Conservation (phyloP, 2,329 filamentous ascomycete species). For the Trichoderma arundinaceum region DNA sequence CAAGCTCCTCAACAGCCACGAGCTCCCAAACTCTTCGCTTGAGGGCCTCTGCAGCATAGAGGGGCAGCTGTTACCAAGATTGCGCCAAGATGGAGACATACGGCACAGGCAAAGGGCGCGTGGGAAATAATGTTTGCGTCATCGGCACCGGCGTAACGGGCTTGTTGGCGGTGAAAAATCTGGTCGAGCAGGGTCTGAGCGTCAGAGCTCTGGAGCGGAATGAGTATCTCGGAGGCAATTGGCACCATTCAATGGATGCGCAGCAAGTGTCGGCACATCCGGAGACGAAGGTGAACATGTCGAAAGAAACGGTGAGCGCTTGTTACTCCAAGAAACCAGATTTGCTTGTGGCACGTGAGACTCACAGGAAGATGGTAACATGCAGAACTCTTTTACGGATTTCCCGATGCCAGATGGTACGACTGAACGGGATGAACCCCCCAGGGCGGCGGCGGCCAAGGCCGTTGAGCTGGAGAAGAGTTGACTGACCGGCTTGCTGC, state of each 20-base stretch:
- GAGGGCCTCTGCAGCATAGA: not conserved
- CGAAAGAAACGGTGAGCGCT: slow-evolving; percentile 40
- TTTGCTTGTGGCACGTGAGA: slow-evolving; percentile 11
- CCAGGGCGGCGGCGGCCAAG: no score
- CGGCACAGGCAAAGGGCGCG: slow-evolving; percentile 10
- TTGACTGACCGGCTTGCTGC: not conserved
- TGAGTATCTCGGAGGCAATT: slow-evolving; percentile 50
- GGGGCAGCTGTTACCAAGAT: not conserved
- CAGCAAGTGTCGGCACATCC: slow-evolving; percentile 46
- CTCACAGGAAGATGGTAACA: not conserved
- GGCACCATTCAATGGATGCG: slow-evolving; percentile 46
- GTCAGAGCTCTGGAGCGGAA: slow-evolving; percentile 51
- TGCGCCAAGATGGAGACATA: slow-evolving; percentile 21
- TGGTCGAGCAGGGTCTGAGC: slow-evolving; percentile 51
- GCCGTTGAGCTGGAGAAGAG: not conserved
- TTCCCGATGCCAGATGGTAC: slow-evolving; percentile 44
- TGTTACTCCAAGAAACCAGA: not conserved
- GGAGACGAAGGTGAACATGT: slow-evolving; percentile 41
- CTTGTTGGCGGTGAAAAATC: slow-evolving; percentile 49
- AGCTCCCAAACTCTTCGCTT: not conserved
- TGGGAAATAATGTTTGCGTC: slow-evolving; percentile 39
- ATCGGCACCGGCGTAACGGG: slow-evolving; percentile 45
- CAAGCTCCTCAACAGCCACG: not conserved
- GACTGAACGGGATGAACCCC: not conserved
- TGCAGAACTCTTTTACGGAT: slow-evolving; percentile 43